A percentile compares a stretch with the other conserved stretches of the same genome.
Evolutionary conservation across 345 rosid genomes (phyloP).

Genomic region (Ceriops tagal): DNA sequence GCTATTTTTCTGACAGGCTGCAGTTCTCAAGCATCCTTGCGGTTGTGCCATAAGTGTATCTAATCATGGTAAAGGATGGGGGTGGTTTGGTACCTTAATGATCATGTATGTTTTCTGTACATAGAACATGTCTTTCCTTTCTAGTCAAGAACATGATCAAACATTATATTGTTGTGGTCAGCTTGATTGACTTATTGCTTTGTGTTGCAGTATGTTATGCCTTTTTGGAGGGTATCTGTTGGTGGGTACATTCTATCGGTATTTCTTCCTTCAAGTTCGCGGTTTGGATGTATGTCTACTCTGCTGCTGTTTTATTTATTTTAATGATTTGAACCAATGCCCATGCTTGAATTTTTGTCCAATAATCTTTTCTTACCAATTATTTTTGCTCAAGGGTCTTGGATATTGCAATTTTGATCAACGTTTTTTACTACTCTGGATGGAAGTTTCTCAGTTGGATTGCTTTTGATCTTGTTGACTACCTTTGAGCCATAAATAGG

Average conservation of each 20-base stretch:
- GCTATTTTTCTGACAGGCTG: slow-evolving; percentile 41
- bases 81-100: slow-evolving; percentile 70
- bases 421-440: not conserved
- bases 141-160: not conserved
- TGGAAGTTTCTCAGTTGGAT: not conserved
- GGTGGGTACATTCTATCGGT: slow-evolving; percentile 70
- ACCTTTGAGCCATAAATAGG: not conserved
- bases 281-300: slow-evolving; percentile 62
- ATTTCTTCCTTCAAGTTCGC: slow-evolving; percentile 58
- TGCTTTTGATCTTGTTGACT: not conserved
- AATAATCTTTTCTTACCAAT: slow-evolving; percentile 1
- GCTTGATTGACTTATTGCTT: slow-evolving; percentile 18
- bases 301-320: slow-evolving; percentile 1
- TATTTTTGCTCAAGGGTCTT: not conserved
- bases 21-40: slow-evolving; percentile 77
- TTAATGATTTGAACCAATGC: not conserved
- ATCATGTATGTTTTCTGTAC: slow-evolving; percentile 42
- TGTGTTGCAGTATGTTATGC: slow-evolving; percentile 53
- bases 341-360: not conserved
- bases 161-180: slow-evolving; percentile 6
- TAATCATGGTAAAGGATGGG: slow-evolving; percentile 62
- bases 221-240: slow-evolving; percentile 76
- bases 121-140: not conserved
- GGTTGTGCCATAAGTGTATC: slow-evolving; percentile 68
- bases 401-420: not conserved